Percentiles rank a stretch among this genome's conserved stretches.
These are phyloP conservation scores for Tylopilus cervinicoccineus DNA, from an alignment of 768 basidiomycete genomes.

Conservation along the genomic window DNA sequence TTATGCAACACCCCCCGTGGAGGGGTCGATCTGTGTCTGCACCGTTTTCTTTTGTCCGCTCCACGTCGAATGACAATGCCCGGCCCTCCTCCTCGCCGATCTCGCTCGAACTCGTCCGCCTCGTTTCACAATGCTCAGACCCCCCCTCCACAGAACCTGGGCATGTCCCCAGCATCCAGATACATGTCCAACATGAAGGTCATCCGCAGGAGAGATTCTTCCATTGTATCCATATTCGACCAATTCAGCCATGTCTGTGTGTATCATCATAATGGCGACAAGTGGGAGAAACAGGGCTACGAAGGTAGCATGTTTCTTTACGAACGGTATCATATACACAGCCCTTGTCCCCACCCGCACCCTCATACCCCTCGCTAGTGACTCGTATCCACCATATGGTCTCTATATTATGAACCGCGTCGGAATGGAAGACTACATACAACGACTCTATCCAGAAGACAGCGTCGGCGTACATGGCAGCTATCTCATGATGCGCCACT, in stretches of 20 bases:
- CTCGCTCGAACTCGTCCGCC: constrained; percentile 27
- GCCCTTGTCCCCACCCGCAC: not conserved
- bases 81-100: constrained; percentile 22
- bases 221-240: constrained; percentile 77
- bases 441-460: constrained; percentile 76
- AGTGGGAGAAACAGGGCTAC: constrained; percentile 80
- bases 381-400: constrained; percentile 78
- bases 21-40: constrained; percentile 11
- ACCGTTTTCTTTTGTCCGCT: not conserved
- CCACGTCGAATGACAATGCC: not conserved
- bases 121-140: constrained; percentile 15
- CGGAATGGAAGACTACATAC: constrained; percentile 74
- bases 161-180: constrained; percentile 63
- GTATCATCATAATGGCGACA: constrained; percentile 68
- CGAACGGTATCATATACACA: constrained; percentile 50
- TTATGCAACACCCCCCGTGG: constrained; percentile 9
- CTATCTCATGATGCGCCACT: constrained; percentile 72
- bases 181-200: constrained; percentile 80
- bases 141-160: constrained; percentile 14
- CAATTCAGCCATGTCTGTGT: constrained; percentile 86
- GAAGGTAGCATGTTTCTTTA: constrained; percentile 91
- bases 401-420: constrained; percentile 82
- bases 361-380: constrained; percentile 36
- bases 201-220: constrained; percentile 71
- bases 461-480: constrained; percentile 54